Evolutionary conservation across 345 rosid species (phyloP).

Genomic region (Hevea brasiliensis): DNA sequence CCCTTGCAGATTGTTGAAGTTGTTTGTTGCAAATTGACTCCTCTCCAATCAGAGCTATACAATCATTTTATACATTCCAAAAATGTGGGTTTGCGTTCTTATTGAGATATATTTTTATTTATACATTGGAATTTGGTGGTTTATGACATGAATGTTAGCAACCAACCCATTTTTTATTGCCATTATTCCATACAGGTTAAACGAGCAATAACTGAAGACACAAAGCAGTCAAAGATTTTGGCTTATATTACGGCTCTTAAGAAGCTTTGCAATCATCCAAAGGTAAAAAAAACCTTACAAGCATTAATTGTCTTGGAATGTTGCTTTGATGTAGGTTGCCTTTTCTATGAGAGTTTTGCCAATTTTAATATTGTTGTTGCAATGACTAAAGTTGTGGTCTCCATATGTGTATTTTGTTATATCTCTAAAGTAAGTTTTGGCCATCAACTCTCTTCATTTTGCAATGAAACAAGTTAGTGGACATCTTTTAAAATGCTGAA

Average conservation of each 20-base stretch:
- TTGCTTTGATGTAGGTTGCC: background rate
- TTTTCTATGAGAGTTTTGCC: background rate
- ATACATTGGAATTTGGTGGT: background rate
- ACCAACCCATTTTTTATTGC: background rate
- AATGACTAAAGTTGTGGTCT: background rate
- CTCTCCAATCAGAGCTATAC: slow-evolving; percentile 83
- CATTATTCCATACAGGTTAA: slow-evolving; percentile 59
- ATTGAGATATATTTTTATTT: slow-evolving; percentile 1
- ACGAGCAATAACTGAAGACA: slow-evolving; percentile 70
- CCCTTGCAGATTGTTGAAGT: slow-evolving; percentile 89
- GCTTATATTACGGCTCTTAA: slow-evolving; percentile 98
- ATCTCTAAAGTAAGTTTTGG: background rate
- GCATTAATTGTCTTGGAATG: background rate
- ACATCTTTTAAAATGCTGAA: background rate
- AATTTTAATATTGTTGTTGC: background rate
- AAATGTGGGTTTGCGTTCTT: slow-evolving; percentile 57
- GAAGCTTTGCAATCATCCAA: slow-evolving; percentile 99
- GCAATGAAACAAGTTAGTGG: background rate
- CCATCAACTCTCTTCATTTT: background rate
- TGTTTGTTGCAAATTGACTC: slow-evolving; percentile 95
- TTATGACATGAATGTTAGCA: background rate
- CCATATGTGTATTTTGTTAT: too few relatives aligned
- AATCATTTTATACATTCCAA: slow-evolving; percentile 93
- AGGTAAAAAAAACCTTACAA: slow-evolving; percentile 42
- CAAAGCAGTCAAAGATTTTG: slow-evolving; percentile 85